Base-by-base conservation (phyloP, 1,139 yeast species). In the Candida tropicalis region DNA sequence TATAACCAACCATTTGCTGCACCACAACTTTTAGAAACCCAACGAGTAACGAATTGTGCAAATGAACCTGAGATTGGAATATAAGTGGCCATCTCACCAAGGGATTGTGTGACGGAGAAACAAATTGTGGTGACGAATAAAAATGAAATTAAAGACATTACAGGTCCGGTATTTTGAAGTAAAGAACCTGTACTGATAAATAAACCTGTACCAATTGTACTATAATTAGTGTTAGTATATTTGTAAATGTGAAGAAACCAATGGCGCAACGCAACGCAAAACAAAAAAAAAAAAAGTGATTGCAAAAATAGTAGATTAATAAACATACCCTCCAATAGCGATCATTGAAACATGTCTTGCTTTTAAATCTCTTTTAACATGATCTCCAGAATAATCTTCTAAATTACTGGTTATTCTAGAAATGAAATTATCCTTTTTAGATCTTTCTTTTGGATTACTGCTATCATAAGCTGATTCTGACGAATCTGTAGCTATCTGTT, bases 1-100 rank as follows among this genome's bases (percentile, higher is more conserved):
- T 88, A 89, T 67, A 81, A 75, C 80, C 88, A 87, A 45, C 93
- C 95, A 55, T 83, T 82, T 37, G 95, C 82, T 45, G 87, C 88
- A 50, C 95, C 95, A 45, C 85, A 68, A 8, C 90, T 80, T 22
- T 84, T 84, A 9, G 86, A 79, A 43, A 79, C 62, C 72, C 87
- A 87, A 57, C 90, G 68, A 42, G 84, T 71, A 25, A 69, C 68
- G 48, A 72, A 73, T 51, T 73, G 78, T 28, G 74, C 67, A 62
- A 85, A 83, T 1, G 86, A 80, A 12, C 87, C 86, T 2, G 87
- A 70, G 33, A 81, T 77, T 3, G 89, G 89, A 38, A 83, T 81
- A 54, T 77, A 79, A 13, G 88, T 82, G 39, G 87, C 87, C 88
- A 84, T 82, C 60, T 84, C 90, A 50, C 89, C 89, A 47, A 86